These are phyloP conservation scores for Saccharum hybrid DNA, from an alignment of 202 grass and related monocot genomes.

Conservation along the genomic window DNA sequence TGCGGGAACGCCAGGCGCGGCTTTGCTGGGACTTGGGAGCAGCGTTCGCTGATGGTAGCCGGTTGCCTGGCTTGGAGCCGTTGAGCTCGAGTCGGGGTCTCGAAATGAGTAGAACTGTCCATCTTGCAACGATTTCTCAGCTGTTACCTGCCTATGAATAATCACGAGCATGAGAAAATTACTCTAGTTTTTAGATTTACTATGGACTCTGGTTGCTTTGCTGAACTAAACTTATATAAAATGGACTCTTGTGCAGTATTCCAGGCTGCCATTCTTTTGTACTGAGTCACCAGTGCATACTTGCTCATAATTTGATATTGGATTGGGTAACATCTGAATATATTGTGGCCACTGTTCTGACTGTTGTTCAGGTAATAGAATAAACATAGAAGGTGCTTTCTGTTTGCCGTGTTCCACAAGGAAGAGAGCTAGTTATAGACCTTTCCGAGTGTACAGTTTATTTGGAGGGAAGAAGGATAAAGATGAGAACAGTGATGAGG, in stretches of 20 bases:
- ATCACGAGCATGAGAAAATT: background rate
- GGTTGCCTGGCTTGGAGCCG: background rate
- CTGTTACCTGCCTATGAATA: background rate
- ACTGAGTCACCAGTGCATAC: background rate
- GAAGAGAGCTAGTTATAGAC: conserved; percentile 56
- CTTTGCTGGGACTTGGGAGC: background rate
- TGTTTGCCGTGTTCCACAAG: conserved; percentile 55
- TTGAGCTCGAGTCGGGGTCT: background rate
- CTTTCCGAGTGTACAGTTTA: conserved; percentile 76
- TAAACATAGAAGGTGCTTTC: conserved; percentile 46
- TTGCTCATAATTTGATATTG: conserved; percentile 2
- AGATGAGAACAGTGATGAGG: conserved; percentile 74
- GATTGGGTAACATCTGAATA: conserved; percentile 1
- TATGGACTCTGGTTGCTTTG: background rate
- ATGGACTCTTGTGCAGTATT: background rate
- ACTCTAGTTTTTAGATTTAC: conserved; percentile 10
- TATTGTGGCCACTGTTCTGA: conserved; percentile 7
- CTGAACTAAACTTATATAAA: background rate
- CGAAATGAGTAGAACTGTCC: background rate
- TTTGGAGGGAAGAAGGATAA: conserved; percentile 98
- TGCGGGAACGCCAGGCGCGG: background rate
- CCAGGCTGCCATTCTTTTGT: background rate
- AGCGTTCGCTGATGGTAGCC: background rate
- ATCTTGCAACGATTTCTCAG: conserved; percentile 5
- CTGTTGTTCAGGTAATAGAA: conserved; percentile 66